phyloP scores from a whole-genome alignment of 1,284 basidiomycete species.

The Schizophyllum amplum region DNA sequence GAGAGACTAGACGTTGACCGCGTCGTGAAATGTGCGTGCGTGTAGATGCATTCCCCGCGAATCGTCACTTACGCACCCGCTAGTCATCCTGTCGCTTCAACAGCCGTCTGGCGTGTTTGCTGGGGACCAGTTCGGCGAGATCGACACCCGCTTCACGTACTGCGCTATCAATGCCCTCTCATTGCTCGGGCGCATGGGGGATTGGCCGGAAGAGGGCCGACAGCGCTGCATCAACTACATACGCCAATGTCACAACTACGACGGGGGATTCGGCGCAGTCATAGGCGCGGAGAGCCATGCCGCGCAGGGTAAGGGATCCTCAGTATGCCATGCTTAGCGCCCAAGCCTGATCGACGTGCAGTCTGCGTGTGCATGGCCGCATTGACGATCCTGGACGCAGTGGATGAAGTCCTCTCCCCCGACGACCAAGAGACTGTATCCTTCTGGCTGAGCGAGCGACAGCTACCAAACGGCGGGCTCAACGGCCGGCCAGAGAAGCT shows the following conservation, averaged over 20 bases:
- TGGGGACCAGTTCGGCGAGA: conserved; percentile 87
- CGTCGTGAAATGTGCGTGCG: conserved; percentile 67
- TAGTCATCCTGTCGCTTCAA: conserved; percentile 81
- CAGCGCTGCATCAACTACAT: conserved; percentile 62
- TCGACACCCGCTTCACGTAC: conserved; percentile 89
- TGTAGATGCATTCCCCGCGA: background rate
- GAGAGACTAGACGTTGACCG: conserved; percentile 63
- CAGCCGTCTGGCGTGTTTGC: conserved; percentile 83
- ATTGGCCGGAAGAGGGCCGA: conserved; percentile 47
- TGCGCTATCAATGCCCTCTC: conserved; percentile 80
- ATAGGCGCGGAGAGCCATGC: conserved; percentile 91
- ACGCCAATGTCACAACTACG: conserved; percentile 80
- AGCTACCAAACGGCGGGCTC: conserved; percentile 87
- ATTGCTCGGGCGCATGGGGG: conserved; percentile 65
- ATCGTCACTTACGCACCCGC: background rate
- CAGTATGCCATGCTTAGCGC: background rate
- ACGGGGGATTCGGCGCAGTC: conserved; percentile 86
- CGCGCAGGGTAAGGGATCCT: conserved; percentile 64
- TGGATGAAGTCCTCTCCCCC: conserved; percentile 50
- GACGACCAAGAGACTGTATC: conserved; percentile 63
- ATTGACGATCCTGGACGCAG: conserved; percentile 76
- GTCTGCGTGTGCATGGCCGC: conserved; percentile 89
- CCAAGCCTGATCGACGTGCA: conserved; percentile 21
- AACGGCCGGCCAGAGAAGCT: conserved; percentile 97
- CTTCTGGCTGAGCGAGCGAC: conserved; percentile 93